Base-by-base conservation (phyloP, 495 filamentous ascomycete species). In the Endocarpon pusillum region DNA sequence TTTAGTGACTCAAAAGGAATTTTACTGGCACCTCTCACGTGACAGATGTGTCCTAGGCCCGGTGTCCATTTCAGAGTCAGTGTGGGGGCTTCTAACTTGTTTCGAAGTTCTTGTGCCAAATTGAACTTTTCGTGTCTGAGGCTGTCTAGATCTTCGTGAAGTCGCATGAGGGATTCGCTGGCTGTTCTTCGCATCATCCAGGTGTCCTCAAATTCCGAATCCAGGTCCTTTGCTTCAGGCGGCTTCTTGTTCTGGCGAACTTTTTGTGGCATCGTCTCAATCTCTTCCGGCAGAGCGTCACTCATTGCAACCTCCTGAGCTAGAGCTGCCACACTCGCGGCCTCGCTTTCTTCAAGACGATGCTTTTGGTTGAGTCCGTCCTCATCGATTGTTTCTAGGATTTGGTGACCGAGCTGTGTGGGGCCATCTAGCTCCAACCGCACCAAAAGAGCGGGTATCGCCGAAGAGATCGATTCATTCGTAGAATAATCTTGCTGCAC, bases 161-260 rank as follows among this genome's bases (percentile, higher is more conserved):
- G 67, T 1, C 52, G 47, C 32, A 61, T 41, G n/a, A 96, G 60
- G 2, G 47, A 61, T 2, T 49, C 39, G 40, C 78, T 91, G 12
- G 89, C 86, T 40, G 64, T 57, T 23, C 44, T 52, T 43, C 81
- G 75, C 81, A 96, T 92, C 43, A 91, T 78, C 79, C 87, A 97
- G 3, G 72, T 64, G 36, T 89, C 64, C 37, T 68, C 41, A 33
- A 56, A 42, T 6, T 42, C 43, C 4, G 40, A 36, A 7, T 64
- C 58, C 3, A 49, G 36, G 15, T 60, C 51, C 3, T 40, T 45
- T 37, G 43, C 39, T 33, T 36, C 20, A n/a, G 36, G 41, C 27
- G 45, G 29, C 42, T 48, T 48, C 27, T 27, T 44, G 18, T 33
- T 43, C 35, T 61, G 64, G 27, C 36, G 47, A 10, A 59, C 53